Base-by-base conservation (phyloP, 768 basidiomycete species). In the Gelatoporia subvermispora region DNA sequence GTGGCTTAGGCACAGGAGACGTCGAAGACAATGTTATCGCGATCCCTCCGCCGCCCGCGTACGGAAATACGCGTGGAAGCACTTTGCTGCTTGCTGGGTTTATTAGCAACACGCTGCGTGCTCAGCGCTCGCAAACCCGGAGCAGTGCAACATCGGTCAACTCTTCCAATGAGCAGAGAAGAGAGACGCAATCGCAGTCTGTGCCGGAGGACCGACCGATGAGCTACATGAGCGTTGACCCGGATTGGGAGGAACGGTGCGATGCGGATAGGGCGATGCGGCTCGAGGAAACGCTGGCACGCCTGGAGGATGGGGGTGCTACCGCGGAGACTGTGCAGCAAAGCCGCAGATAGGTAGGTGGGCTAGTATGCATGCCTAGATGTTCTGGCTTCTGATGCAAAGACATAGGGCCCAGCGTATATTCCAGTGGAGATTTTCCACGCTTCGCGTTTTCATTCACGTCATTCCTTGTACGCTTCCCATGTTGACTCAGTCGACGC, bases 21-120 rank as follows among this genome's bases (percentile, higher is more conserved):
- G 84, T 85, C 22, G 86, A 88, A 55, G 85, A 86, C 61, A 70
- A 78, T 58, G 61, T 76, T 34, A 88, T 86, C 49, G 85, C 84
- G 3, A 74, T 71, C 17, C 73, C 80, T 3, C 85, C 86, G 1
- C 86, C 86, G 7, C 86, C 86, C 9, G 82, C 83, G n/a, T 88
- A 88, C 61, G 85, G 86, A 20, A 75, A 85, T 55, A 84, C 82
- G 17, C 75, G 85, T 41, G 84, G 83, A 31, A 85, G 82, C 65
- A 83, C 73, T 17, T 69, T 87, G 38, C 58, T 87, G 38, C 69
- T 85, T 17, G 59, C 74, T 1, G 79, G 81, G 4, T 76, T 72
- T 61, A 59, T 84, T 45, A 64, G 68, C 38, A 67, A 75, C 21
- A 73, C 72, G 49, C 56, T 78, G 55, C 59, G 79, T n/a, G 71